Evolutionary conservation across 225 moss, liverwort and hornwort genomes (phyloP).

Genomic region (Polytrichum formosum): DNA sequence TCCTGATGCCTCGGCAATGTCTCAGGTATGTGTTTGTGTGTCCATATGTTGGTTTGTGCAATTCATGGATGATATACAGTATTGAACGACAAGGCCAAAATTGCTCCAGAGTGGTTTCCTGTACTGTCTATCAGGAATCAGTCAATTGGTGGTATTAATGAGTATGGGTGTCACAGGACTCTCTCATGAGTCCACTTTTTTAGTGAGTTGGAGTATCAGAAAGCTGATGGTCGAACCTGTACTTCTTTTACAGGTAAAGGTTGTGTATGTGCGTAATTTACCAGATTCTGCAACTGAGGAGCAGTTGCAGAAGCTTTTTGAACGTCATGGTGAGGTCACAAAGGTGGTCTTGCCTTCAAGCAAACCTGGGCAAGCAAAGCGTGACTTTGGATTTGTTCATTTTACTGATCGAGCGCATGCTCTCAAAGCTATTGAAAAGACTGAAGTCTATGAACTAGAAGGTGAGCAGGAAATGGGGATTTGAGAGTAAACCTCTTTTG

Average conservation of each 20-base stretch:
- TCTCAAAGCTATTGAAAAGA: constrained; percentile 97
- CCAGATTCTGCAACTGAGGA: constrained; percentile 95
- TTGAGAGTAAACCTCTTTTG: no score
- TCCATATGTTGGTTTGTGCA: neutral
- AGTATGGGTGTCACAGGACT: neutral
- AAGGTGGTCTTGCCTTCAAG: constrained; percentile 93
- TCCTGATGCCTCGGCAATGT: constrained; percentile 92
- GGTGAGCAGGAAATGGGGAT: constrained; percentile 30
- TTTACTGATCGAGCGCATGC: constrained; percentile 87
- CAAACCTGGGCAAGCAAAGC: constrained; percentile 96
- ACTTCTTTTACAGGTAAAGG: constrained; percentile 72
- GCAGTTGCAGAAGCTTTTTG: constrained; percentile 88
- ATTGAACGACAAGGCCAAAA: constrained; percentile 3
- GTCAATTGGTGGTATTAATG: neutral
- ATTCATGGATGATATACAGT: neutral
- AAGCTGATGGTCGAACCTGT: no score
- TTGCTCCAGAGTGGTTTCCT: constrained; percentile 7
- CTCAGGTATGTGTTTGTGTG: constrained; percentile 58
- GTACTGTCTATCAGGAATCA: neutral
- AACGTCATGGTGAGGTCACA: constrained; percentile 95
- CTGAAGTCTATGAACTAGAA: constrained; percentile 93
- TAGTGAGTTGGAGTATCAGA: constrained; percentile 7
- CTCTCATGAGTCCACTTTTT: neutral
- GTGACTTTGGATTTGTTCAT: constrained; percentile 98
- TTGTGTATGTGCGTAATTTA: constrained; percentile 95